Base-by-base conservation (phyloP, 1,139 yeast species). In the Hemisphaericaspora xylanilytica region DNA sequence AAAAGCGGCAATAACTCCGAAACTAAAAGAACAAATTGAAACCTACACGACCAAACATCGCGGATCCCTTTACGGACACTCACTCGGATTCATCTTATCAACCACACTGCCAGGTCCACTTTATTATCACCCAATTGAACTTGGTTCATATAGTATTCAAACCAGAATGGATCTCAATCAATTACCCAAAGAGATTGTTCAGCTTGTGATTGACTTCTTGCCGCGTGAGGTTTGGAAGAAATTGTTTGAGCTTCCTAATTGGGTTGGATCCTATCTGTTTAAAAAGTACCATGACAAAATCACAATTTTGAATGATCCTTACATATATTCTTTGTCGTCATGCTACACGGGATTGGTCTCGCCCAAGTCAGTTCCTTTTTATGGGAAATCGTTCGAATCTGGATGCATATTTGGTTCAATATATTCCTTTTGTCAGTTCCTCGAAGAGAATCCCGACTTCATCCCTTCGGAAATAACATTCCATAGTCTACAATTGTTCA, bases 401-500 rank as follows among this genome's bases (percentile, higher is more conserved):
- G 21, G 24, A 9, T 18, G 32, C 20, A 16, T 20, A 7, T 33
- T 33, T 20, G 27, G 36, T n/a, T 33, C 36, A 14, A 17, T 28
- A 20, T 33, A 33, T 20, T 14, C 36, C 7, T 18, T 33, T 13
- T n/a, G 6, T 12, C 29, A 28, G 17, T 33, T 33, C 20, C 13
- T 33, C 10, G 24, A 33, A 2, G 24, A 20, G 7, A 5, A 33
- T 28, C 36, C 36, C 11, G 27, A 20, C 3, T 33, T 33, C 14
- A 14, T 33, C n/a, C 36, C 36, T 13, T 11, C n/a, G 12, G 32
- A 33, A 13, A 27, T 33, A 17, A 33, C 25, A 33, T 33, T 33
- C 16, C 8, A 13, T 10, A 28, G 32, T 8, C 9, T 33, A 27
- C 17, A 27, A 28, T 27, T 33, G 13, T 20, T 33, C 11, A 29